Evolutionary conservation across 2,329 filamentous ascomycete species (phyloP), one percentile per base, ranked within the genome.

Genomic region (Botrytis deweyae): DNA sequence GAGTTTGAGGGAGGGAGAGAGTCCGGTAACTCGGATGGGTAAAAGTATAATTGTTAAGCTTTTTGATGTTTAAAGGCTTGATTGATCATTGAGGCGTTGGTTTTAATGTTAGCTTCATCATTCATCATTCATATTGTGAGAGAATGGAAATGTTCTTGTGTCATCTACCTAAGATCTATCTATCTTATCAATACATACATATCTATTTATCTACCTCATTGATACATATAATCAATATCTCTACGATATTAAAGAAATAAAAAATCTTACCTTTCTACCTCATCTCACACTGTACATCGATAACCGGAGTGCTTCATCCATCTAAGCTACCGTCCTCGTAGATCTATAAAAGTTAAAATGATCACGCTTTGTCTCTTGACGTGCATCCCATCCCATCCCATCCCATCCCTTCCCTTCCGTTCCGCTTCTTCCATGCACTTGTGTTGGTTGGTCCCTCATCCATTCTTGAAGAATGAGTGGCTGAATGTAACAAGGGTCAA

Each of bases 291-390:
- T 25, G 4, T 14, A 25, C 22, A 25, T 52, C 46, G 22, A 52
- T 25, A 14, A n/a, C 4, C 7, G 0, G 22, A 66, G 52, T 16
- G 44, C 64, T 66, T 6, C 6, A 52, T 66, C 64, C 9, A 14
- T 1, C 3, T 25, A 38, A 67, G 65, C 33, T 40, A 9, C 29
- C 55, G 25, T 1, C 4, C 46, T 49, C 22, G 46, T 4, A 67
- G 44, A 67, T 67, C 64, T 52, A 38, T 67, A 67, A 52, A 66
- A 52, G 44, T 20, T 20, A n/a, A 52, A 52, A 67, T 67, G 9
- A 49, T 49, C 20, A 66, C 33, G 10, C 5, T 49, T n/a, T 18
- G 33, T 20, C n/a, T n/a, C 44, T 67, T 38, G 49, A 38, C 33
- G 64, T 67, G 64, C 64, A 49, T 49, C 44, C 22, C 33, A 29